Evolutionary conservation across 495 filamentous ascomycete species (phyloP).

Genomic region (Penicillium atrosanguineum): DNA sequence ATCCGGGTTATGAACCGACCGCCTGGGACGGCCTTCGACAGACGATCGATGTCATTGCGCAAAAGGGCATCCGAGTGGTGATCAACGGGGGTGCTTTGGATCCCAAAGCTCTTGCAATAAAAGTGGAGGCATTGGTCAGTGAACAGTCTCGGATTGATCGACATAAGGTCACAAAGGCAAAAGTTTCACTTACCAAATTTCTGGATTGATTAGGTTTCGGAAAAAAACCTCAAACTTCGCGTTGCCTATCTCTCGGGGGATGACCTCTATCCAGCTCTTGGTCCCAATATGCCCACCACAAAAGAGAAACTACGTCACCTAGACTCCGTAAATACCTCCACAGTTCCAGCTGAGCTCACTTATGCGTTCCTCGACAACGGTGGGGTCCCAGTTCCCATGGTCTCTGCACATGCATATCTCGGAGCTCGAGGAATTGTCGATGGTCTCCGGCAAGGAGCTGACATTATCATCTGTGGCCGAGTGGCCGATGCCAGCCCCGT

Average conservation of each 20-base stretch:
- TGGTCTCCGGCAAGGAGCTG: constrained; percentile 42
- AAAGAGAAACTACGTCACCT: constrained; percentile 35
- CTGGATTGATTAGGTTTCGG: no score
- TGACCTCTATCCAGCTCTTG: constrained; percentile 29
- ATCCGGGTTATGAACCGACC: constrained; percentile 41
- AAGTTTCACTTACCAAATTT: no score
- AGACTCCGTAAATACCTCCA: constrained; percentile 12
- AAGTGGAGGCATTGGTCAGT: constrained; percentile 34
- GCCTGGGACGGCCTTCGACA: constrained; percentile 46
- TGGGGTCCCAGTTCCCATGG: constrained; percentile 19
- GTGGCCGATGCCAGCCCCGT: constrained; percentile 50
- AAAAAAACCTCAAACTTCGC: constrained; percentile 21
- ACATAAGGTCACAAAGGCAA: no score
- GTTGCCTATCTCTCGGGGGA: constrained; percentile 52
- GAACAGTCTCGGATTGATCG: no score
- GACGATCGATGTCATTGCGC: constrained; percentile 39
- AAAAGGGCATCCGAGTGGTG: constrained; percentile 43
- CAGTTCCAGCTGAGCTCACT: not conserved
- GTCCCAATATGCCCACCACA: constrained; percentile 26
- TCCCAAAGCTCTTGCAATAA: constrained; percentile 40
- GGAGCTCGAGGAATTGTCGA: constrained; percentile 45
- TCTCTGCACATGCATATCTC: constrained; percentile 33
- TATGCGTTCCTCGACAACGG: constrained; percentile 23
- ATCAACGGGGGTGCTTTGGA: constrained; percentile 47
- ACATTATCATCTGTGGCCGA: constrained; percentile 54